phyloP scores from a whole-genome alignment of 495 filamentous ascomycete species.

The Hypoxylon trugodes region DNA sequence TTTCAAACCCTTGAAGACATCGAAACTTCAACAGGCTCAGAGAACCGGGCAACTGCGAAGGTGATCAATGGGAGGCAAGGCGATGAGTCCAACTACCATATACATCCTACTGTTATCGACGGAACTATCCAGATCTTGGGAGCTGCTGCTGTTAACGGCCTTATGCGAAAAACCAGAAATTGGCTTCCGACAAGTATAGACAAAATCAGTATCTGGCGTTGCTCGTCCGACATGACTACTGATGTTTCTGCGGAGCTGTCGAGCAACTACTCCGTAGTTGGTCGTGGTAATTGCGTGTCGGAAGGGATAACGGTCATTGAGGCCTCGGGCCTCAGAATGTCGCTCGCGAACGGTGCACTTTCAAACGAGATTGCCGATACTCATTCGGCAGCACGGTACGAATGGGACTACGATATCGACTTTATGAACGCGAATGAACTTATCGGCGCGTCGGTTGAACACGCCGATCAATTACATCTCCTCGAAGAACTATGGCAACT shows the following conservation, averaged over 20 bases:
- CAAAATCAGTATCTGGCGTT: constrained; percentile 31
- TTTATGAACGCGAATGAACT: constrained; percentile 35
- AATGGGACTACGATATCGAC: constrained; percentile 44
- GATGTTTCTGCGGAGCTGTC: constrained; percentile 16
- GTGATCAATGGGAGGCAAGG: constrained; percentile 31
- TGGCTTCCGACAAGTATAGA: constrained; percentile 44
- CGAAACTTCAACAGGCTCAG: constrained; percentile 25
- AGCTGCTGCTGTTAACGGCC: constrained; percentile 39
- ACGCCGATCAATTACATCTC: background rate
- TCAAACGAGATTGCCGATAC: constrained; percentile 28
- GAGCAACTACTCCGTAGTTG: constrained; percentile 28
- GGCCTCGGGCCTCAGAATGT: constrained; percentile 27
- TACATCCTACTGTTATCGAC: constrained; percentile 53
- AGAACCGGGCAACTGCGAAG: constrained; percentile 33
- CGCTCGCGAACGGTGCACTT: constrained; percentile 29
- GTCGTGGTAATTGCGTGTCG: constrained; percentile 21
- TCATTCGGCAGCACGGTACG: constrained; percentile 33
- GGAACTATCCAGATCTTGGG: constrained; percentile 45
- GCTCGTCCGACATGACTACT: constrained; percentile 24
- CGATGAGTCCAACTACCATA: constrained; percentile 38
- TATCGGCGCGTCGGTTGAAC: constrained; percentile 26
- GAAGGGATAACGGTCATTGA: constrained; percentile 22
- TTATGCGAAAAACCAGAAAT: constrained; percentile 30
- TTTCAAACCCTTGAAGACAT: constrained; percentile 23
- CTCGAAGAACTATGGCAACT: constrained; percentile 37